Base-by-base conservation (phyloP, 2,329 filamentous ascomycete species). In the Cytospora piceae region DNA sequence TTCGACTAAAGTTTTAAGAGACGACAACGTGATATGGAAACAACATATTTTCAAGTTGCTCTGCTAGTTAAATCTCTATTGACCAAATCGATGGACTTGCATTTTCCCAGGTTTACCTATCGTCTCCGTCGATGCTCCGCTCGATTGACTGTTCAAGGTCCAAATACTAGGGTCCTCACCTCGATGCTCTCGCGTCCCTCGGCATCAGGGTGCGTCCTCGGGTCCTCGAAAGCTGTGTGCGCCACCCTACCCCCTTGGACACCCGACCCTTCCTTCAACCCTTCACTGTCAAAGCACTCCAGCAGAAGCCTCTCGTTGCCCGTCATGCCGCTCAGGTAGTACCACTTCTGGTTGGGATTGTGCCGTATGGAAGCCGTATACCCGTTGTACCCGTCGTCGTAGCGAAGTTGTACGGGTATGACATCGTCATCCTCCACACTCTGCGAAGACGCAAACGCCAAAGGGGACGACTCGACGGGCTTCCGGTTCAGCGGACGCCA, bases 171-270 rank as follows among this genome's bases (percentile, higher is more conserved):
- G 42, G 91, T 88, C 71, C 94, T 84, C 20, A 97, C 91, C 77
- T 97, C 94, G 74, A 97, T 96, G 74, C 93, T 96, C 81, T 96
- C 91, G 70, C 93, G 84, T 0, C 85, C 85, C 69, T 88, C 87
- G 5, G 90, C 92, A 55, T 89, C 90, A 22, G 82, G 78, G 3
- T 87, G 85, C 0, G 90, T 92, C 67, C 89, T 81, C 2, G 91
- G 89, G 74, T 97, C 90, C 49, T 83, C 80, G 77, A 97, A 97
- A 0, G 93, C 93, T 12, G 89, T 89, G 78, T 96, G 92, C 17
- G 92, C 88, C 57, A 86, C 79, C 58, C 85, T 76, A 0, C 86
- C 86, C 20, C 84, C 85, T 49, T 76, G 77, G 64, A 85, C 87
- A 46, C 72, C 74, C 0, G 79, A 78, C 0, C 79, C 82, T 5